These are phyloP conservation scores for Fusarium staphyleae DNA, from an alignment of 2,329 filamentous ascomycete genomes.

Conservation along the genomic window DNA sequence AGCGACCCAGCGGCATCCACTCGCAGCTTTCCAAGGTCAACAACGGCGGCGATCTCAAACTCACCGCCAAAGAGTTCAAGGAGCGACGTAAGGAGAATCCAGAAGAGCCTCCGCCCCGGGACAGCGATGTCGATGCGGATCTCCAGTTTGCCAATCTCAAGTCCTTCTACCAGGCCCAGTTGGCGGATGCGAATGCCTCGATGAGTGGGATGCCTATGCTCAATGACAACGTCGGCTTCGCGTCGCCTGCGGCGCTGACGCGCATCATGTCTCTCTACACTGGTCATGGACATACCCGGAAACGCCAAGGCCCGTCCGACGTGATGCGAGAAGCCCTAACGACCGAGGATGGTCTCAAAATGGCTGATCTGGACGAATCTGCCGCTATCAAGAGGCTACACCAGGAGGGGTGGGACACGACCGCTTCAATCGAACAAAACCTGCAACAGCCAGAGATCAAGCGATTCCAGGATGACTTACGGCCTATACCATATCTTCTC, in stretches of 20 bases:
- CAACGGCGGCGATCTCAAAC: constrained; percentile 62
- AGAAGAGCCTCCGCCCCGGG: constrained; percentile 48
- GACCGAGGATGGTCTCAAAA: constrained; percentile 73
- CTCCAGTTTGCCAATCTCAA: constrained; percentile 78
- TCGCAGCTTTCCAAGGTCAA: constrained; percentile 77
- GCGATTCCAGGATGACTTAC: constrained; percentile 75
- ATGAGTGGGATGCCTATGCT: constrained; percentile 54
- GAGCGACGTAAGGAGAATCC: constrained; percentile 58
- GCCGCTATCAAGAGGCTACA: constrained; percentile 66
- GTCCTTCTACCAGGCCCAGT: constrained; percentile 82
- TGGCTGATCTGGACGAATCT: constrained; percentile 68
- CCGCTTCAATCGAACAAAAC: constrained; percentile 59
- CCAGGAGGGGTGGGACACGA: constrained; percentile 68
- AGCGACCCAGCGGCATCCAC: constrained; percentile 86
- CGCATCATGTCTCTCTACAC: constrained; percentile 94
- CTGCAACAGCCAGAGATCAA: constrained; percentile 60
- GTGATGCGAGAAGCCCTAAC: constrained; percentile 82
- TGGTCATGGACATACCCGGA: constrained; percentile 67
- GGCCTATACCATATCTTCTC: constrained; percentile 82
- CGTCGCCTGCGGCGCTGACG: constrained; percentile 81
- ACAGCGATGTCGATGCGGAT: constrained; percentile 65
- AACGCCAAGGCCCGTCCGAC: constrained; percentile 70
- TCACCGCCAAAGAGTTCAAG: constrained; percentile 60
- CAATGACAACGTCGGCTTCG: constrained; percentile 58
- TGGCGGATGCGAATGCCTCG: constrained; percentile 66